Evolutionary conservation across 176 grass and related monocot species (phyloP), one percentile per base, ranked within the genome.

Genomic region (Carex cristatella): DNA sequence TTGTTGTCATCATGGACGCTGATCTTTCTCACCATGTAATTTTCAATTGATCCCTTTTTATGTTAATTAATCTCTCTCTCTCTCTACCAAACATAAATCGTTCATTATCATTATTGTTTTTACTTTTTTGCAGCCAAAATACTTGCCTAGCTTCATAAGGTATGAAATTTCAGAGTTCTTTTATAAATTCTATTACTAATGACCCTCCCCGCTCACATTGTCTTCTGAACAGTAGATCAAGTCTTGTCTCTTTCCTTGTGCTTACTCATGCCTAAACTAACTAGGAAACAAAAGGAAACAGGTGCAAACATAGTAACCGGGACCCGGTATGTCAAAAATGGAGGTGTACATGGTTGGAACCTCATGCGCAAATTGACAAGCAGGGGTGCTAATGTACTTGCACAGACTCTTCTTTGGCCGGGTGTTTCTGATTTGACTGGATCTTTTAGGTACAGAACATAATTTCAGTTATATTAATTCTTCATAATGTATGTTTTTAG

Each of bases 311-410:
- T 99, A 81, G 93, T 99, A 79, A 99, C 96, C 14, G 91, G 93
- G 18, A 99, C 96, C 27, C 90, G 96, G 9, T 99, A 99, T 89
- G 91, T 95, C 54, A 89, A 82, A 49, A 95, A 92, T 9, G 96
- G 96, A 85, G 96, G 96, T 79, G 91, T 95, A 11, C 96, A 99
- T 85, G 96, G 96, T 71, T 99, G 96, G 96, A 99, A 92, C 81
- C 91, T 99, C 42, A 91, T 95, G 93, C 91, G 93, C 57, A 99
- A 99, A 75, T 77, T 99, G 63, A 99, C 93, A 81, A 99, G 96
- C 80, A 94, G 96, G 84, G 96, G 96, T 56, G 96, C 93, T 15
- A 99, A 99, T 91, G 96, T 99, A 92, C 96, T 99, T 65, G 93
- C 96, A 82, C 93, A 99, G 82, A 95, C 96, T 54, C 92, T 99